Base-by-base conservation (phyloP, 345 rosid genomes). In the Euphorbia pulcherrima region DNA sequence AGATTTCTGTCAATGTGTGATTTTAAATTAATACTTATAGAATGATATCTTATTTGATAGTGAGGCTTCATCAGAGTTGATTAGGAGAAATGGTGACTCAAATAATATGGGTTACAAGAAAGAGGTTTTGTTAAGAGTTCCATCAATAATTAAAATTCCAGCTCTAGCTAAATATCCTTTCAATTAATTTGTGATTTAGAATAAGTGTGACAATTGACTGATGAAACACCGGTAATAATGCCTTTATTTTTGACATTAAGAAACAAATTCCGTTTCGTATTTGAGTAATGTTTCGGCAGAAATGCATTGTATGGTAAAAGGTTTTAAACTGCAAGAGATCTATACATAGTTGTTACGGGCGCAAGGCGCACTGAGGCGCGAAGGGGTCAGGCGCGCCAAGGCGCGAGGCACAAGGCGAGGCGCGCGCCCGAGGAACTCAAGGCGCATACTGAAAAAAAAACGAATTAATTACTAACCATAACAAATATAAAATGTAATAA, bases 301-400 rank as follows among this genome's bases (percentile, higher is more conserved):
- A 57, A 57, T 27, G 37, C 61, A 57, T 28, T 57, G 33, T 44
- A 14, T 44, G 50, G 16, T 27, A 57, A 57, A 57, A 57, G 37
- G 20, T 29, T 28, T 57, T n/a, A 27, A 11, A 27, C n/a, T 57
- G 2, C 0, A 57, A 27, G 20, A 57, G 61, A 57, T 57, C 39
- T n/a, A n/a, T n/a, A n/a, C n/a, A n/a, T n/a, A n/a, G n/a, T n/a
- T n/a, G n/a, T n/a, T n/a, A n/a, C n/a, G n/a, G n/a, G n/a, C n/a
- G n/a, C n/a, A n/a, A n/a, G n/a, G n/a, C n/a, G n/a, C n/a, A n/a
- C n/a, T n/a, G n/a, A n/a, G n/a, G n/a, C n/a, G n/a, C n/a, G n/a
- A n/a, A n/a, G n/a, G n/a, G n/a, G n/a, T n/a, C n/a, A n/a, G n/a
- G n/a, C n/a, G n/a, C n/a, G n/a, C n/a, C n/a, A n/a, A n/a, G n/a